These are phyloP conservation scores for Apiospora sp. DNA, from an alignment of 2,329 filamentous ascomycete species.

Conservation along the genomic window DNA sequence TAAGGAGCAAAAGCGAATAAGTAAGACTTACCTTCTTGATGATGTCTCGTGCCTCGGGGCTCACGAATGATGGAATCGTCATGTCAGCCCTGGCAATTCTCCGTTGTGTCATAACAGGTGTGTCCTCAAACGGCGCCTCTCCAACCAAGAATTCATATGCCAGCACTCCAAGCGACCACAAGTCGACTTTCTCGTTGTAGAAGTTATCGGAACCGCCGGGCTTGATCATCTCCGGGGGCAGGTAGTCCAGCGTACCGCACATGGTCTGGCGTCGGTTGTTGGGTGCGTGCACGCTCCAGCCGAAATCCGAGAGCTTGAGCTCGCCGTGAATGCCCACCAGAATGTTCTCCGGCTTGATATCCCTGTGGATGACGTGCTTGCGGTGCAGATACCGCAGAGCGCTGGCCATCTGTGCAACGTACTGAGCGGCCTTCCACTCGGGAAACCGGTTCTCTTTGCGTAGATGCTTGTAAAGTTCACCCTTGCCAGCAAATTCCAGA, in stretches of 20 bases:
- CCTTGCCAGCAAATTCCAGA: constrained; percentile 84
- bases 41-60: constrained; percentile 86
- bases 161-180: constrained; percentile 94
- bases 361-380: constrained; percentile 96
- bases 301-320: constrained; percentile 98
- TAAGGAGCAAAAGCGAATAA: background rate
- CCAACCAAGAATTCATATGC: constrained; percentile 97
- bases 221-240: constrained; percentile 97
- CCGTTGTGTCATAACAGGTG: constrained; percentile 90
- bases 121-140: constrained; percentile 96
- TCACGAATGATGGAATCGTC: constrained; percentile 90
- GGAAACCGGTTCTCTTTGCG: constrained; percentile 81
- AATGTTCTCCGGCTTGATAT: constrained; percentile 98
- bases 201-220: constrained; percentile 82
- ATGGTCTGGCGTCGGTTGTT: constrained; percentile 94
- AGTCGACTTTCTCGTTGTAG: constrained; percentile 94
- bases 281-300: constrained; percentile 97
- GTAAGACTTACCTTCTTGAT: constrained; percentile 79
- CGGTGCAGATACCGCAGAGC: constrained; percentile 90
- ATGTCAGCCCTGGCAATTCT: constrained; percentile 91
- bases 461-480: constrained; percentile 88
- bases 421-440: constrained; percentile 86
- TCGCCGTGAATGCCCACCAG: constrained; percentile 95
- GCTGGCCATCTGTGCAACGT: constrained; percentile 90
- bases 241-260: constrained; percentile 96